Base-by-base conservation (phyloP, 2,329 filamentous ascomycete genomes). In the Huntiella bhutanensis region DNA sequence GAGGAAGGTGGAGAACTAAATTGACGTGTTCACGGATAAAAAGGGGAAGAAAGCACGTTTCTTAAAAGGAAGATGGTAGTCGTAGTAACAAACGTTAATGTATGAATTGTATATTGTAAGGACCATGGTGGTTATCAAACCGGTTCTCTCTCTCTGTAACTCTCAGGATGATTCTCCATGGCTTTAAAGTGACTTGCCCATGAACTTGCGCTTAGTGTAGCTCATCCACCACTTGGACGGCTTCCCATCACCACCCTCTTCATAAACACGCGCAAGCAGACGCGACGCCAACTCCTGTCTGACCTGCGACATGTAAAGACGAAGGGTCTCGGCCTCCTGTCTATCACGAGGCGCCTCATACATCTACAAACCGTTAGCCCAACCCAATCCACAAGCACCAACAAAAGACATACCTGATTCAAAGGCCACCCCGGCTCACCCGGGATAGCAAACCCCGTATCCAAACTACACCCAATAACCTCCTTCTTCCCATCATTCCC, bases 121-220 rank as follows among this genome's bases (percentile, higher is more conserved):
- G 22, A 28, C 22, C 8, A 28, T 3, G 1, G 8, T 7, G 8
- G 22, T 28, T 28, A 28, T 7, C 8, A 28, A 28, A 28, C 7
- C 22, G 1, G 22, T 28, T 10, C 22, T 28, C 17, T 17, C 8
- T 28, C 22, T 28, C 22, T 28, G 22, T 28, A 28, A 28, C 8
- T 10, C 22, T 28, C 7, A 2, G 3, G 7, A 16, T 6, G 22
- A 15, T 4, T 43, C 32, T 15, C 19, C 28, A n/a, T 37, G 7
- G 33, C 7, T 33, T 61, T 69, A 87, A 64, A 91, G 67, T 54
- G 75, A 74, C 76, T 96, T 96, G 62, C 87, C 87, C 91, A 98
- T 96, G 60, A 98, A 98, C 76, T 95, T 95, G 66, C 91, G 80
- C 78, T 96, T 96, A 46, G 83, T 84, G 62, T 95, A 98, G 70